Evolutionary conservation across 768 basidiomycete species (phyloP).

Genomic region (Trametes villosa): DNA sequence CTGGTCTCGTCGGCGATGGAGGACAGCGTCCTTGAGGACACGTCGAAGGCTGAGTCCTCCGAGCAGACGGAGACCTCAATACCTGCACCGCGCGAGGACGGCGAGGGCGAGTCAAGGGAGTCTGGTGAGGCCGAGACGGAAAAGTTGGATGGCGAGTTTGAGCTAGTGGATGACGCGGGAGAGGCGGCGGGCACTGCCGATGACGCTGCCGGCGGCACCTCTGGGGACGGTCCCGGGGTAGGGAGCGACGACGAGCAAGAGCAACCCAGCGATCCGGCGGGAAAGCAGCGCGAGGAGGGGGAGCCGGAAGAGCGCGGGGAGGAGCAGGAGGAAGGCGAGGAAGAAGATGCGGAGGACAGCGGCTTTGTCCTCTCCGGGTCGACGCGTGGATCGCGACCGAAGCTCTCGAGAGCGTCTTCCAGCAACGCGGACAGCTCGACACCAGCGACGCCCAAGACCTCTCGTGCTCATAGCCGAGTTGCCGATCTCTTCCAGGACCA

Average conservation of each 20-base stretch:
- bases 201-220: too few relatives aligned
- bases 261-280: too few relatives aligned
- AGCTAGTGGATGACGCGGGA: too few relatives aligned
- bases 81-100: not conserved
- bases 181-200: too few relatives aligned
- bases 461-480: too few relatives aligned
- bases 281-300: not conserved
- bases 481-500: not conserved
- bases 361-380: not conserved
- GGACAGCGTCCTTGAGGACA: not conserved
- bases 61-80: not conserved
- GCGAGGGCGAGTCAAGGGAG: not conserved
- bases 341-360: not conserved
- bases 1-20: not conserved
- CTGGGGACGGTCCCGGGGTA: too few relatives aligned
- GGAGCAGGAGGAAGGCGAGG: not conserved
- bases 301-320: not conserved
- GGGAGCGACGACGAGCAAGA: too few relatives aligned
- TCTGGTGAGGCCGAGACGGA: too few relatives aligned
- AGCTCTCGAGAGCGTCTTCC: not conserved
- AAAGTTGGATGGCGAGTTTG: too few relatives aligned
- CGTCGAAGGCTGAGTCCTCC: not conserved
- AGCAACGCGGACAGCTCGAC: not conserved
- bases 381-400: not conserved
- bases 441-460: too few relatives aligned